phyloP scores from a whole-genome alignment of 176 grass and related monocot species.

The Elymus sibiricus region DNA sequence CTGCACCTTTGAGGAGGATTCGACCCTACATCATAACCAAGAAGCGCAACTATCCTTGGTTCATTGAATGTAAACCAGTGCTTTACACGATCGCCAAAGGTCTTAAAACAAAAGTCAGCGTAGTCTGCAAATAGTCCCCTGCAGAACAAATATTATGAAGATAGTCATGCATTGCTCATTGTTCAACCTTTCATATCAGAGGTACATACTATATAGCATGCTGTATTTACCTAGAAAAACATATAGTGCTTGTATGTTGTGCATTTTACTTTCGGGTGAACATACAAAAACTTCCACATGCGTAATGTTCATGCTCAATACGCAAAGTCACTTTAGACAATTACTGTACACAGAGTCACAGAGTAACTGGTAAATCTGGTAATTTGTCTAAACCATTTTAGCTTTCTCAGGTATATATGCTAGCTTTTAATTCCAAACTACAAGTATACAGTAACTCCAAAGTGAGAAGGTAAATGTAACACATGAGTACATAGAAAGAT shows the following conservation, averaged over 20 bases:
- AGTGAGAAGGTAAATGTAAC: background rate
- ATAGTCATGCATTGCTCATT: background rate
- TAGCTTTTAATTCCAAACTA: background rate
- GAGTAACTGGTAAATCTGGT: background rate
- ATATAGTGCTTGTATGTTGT: background rate
- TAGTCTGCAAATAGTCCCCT: slow-evolving; percentile 64
- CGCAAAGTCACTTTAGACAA: background rate
- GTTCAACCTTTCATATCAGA: background rate
- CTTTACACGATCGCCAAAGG: slow-evolving; percentile 71
- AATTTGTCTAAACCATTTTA: background rate
- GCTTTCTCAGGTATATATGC: background rate
- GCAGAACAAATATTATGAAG: slow-evolving; percentile 23
- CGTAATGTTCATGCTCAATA: background rate
- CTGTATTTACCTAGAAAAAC: slow-evolving; percentile 19
- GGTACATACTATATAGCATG: background rate
- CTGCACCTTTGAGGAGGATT: slow-evolving; percentile 60
- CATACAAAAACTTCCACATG: background rate
- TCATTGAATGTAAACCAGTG: slow-evolving; percentile 88
- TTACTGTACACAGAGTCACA: background rate
- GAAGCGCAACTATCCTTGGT: slow-evolving; percentile 47
- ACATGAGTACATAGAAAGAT: background rate
- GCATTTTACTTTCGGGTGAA: background rate
- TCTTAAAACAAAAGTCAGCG: slow-evolving; percentile 70
- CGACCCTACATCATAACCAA: slow-evolving; percentile 49
- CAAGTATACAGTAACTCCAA: background rate